Evolutionary conservation across 148 eudicot species (phyloP), one percentile per base, ranked within the genome.

Genomic region (Arbutus unedo): DNA sequence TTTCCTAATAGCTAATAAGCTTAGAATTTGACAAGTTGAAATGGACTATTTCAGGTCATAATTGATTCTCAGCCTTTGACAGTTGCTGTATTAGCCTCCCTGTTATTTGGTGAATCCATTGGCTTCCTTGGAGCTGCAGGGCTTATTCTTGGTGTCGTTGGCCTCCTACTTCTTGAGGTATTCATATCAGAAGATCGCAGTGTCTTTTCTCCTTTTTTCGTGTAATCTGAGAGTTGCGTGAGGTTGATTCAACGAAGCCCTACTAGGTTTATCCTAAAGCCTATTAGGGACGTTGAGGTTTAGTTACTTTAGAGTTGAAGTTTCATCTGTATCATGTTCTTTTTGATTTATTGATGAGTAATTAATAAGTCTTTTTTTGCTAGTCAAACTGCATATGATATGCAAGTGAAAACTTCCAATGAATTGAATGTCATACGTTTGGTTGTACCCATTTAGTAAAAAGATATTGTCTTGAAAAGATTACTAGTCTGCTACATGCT

Each of bases 51-150:
- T 91, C 94, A 96, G 99, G 99, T 96, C 62, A 96, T 96, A 81
- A 96, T 96, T 81, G 99, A 96, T 81, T 96, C 99, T 77, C 99
- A 96, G 86, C 99, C 99, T 85, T 91, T 96, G 80, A 94, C 99
- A 47, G 99, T 96, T 76, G 98, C 99, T 84, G 83, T 94, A 78
- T 91, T 96, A 81, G 99, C 99, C 56, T 88, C 97, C 79, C 82
- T 94, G 66, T 88, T 96, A 80, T 96, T 96, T 91, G 99, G 96
- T 47, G 99, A 96, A 85, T 91, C 99, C 56, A 94, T 96, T 85
- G 94, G 97, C 21, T 88, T 88, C 84, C 83, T 92, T 85, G 99
- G 98, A 87, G 97, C 89, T 80, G 90, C 97, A 83, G 99, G 99
- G 45, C 92, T 96, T 87, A 92, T 93, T 80, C 93, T 96, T 82